Evolutionary conservation across 768 basidiomycete species (phyloP).

Genomic region (Jaapia argillacea): DNA sequence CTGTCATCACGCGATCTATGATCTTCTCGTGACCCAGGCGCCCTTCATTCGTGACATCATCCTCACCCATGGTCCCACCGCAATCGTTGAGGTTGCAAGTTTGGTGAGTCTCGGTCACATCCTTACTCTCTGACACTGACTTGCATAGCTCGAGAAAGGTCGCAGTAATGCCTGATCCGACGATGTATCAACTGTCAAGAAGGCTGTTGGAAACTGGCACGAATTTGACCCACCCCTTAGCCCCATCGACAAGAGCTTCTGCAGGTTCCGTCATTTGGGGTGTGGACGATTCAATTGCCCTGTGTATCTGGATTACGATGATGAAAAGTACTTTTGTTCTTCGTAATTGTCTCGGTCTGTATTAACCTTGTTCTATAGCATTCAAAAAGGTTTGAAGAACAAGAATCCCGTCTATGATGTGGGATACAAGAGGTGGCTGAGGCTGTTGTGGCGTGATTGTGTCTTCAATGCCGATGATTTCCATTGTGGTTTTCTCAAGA

Average conservation of each 20-base stretch:
- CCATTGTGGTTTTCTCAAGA: neutral
- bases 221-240: neutral
- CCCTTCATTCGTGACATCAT: neutral
- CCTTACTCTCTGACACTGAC: neutral
- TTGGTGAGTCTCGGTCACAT: neutral
- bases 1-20: neutral
- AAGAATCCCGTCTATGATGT: neutral
- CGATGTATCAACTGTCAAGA: neutral
- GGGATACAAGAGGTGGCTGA: neutral
- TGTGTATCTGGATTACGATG: no score
- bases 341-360: no score
- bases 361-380: no score
- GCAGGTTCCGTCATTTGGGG: neutral
- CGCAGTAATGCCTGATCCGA: neutral
- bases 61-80: neutral
- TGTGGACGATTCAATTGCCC: neutral
- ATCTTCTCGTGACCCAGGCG: neutral
- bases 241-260: neutral
- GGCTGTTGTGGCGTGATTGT: neutral
- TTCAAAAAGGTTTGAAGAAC: neutral
- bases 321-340: no score
- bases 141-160: neutral
- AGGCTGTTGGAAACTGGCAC: neutral
- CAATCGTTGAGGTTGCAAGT: neutral
- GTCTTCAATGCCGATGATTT: neutral